Conservation (phyloP, 192 early-diverging fungal species). For the Linnemannia exigua region DNA sequence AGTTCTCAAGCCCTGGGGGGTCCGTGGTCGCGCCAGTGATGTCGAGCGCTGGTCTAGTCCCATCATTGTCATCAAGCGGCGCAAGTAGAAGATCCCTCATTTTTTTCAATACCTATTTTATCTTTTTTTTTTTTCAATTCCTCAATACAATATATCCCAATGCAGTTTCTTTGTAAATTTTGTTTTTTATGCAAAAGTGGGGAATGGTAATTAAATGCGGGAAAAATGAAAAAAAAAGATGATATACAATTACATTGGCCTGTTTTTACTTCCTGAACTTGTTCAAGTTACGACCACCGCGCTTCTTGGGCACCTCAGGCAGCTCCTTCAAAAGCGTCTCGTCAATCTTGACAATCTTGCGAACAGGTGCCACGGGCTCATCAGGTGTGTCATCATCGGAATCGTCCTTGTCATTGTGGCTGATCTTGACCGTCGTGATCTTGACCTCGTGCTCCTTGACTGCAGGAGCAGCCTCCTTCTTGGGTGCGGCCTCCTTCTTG, state of each 20-base stretch:
- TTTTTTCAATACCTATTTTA: too few relatives aligned
- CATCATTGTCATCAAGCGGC: conserved; percentile 35
- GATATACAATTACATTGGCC: not conserved
- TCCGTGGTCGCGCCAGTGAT: conserved; percentile 36
- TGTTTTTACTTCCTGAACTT: conserved; percentile 36
- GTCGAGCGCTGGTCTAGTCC: conserved; percentile 50
- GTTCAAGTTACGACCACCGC: conserved; percentile 51
- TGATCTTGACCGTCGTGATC: conserved; percentile 41
- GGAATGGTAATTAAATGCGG: not conserved
- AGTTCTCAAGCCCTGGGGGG: conserved; percentile 49
- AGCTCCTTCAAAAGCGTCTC: conserved; percentile 42
- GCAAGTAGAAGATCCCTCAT: not conserved
- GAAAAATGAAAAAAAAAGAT: not conserved
- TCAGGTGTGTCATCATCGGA: conserved; percentile 24
- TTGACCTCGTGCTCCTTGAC: conserved; percentile 10
- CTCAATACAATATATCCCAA: not conserved
- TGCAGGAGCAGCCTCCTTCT: not conserved
- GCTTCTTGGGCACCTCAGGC: conserved; percentile 51
- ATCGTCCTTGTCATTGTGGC: conserved; percentile 24
- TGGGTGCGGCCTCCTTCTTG: not conserved
- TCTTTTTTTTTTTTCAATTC: not conserved
- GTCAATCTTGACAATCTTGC: conserved; percentile 43
- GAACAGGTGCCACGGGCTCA: conserved; percentile 18
- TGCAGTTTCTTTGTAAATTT: not conserved
- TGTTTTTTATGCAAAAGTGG: too few relatives aligned